phyloP scores from a whole-genome alignment of 176 grass and related monocot genomes.

The Elaeis guineensis region DNA sequence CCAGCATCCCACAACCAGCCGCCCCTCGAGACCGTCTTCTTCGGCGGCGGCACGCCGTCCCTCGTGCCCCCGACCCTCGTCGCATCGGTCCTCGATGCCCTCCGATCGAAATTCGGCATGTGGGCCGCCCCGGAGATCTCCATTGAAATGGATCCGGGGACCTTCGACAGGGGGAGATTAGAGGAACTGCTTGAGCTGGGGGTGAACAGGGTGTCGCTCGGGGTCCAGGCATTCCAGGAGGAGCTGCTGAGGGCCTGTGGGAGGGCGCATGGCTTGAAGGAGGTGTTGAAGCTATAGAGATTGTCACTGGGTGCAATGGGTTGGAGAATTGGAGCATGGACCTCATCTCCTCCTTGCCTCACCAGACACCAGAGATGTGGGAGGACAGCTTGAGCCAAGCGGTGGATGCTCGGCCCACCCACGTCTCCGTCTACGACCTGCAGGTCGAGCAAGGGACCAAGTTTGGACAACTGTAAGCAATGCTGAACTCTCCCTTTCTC shows the following conservation, averaged over 20 bases:
- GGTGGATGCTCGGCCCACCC: conserved; percentile 46
- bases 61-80: conserved; percentile 61
- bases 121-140: conserved; percentile 53
- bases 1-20: conserved; percentile 24
- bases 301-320: conserved; percentile 37
- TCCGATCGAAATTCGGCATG: conserved; percentile 45
- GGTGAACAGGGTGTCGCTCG: conserved; percentile 79
- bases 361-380: conserved; percentile 82
- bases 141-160: conserved; percentile 85
- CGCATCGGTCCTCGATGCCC: conserved; percentile 44
- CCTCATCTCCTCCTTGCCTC: conserved; percentile 71
- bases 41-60: conserved; percentile 75
- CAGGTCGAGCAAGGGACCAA: conserved; percentile 88
- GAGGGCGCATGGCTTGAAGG: conserved; percentile 56
- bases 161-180: conserved; percentile 48
- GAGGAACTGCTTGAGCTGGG: conserved; percentile 46
- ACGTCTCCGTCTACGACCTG: conserved; percentile 74
- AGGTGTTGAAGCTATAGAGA: conserved; percentile 64
- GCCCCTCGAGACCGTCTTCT: conserved; percentile 75
- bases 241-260: conserved; percentile 60
- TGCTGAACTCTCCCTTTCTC: not conserved
- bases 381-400: conserved; percentile 66
- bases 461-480: conserved; percentile 65
- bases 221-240: conserved; percentile 79
- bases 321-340: conserved; percentile 94